Conservation (phyloP, 805 yeast species). For the Ogataea pignaliae region DNA sequence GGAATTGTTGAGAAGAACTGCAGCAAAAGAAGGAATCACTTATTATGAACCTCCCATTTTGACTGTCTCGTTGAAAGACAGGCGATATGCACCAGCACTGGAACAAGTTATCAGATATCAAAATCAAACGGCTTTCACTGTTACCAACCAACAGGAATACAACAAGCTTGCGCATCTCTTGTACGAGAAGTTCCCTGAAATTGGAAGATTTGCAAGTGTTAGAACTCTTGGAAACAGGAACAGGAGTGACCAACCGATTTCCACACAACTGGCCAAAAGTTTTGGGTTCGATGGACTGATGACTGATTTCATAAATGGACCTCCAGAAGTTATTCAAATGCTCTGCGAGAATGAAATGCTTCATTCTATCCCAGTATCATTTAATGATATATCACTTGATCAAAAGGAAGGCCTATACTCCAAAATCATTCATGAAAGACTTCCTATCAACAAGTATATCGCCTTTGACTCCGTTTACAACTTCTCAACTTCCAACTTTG, state of each 20-base stretch:
- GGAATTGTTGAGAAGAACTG: slow-evolving; percentile 35
- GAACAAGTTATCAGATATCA: slow-evolving; percentile 52
- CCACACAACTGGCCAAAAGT: slow-evolving; percentile 25
- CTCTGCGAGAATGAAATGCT: slow-evolving; percentile 51
- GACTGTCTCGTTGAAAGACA: slow-evolving; percentile 50
- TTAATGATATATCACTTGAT: slow-evolving; percentile 36
- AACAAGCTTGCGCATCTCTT: slow-evolving; percentile 38
- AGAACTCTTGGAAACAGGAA: slow-evolving; percentile 37
- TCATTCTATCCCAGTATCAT: slow-evolving; percentile 59
- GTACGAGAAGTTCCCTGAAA: slow-evolving; percentile 30
- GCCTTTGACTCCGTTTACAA: slow-evolving; percentile 52
- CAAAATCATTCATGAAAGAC: slow-evolving; percentile 35
- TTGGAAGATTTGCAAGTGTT: slow-evolving; percentile 45
- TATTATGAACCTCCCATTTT: slow-evolving; percentile 75
- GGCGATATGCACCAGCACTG: slow-evolving; percentile 47
- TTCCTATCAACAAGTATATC: slow-evolving; percentile 52
- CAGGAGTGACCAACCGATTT: slow-evolving; percentile 7
- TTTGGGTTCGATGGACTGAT: slow-evolving; percentile 81
- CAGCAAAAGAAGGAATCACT: slow-evolving; percentile 28
- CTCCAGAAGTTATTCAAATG: slow-evolving; percentile 66
- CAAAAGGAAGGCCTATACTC: slow-evolving; percentile 33
- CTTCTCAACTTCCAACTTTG: slow-evolving; percentile 58
- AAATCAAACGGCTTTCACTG: slow-evolving; percentile 61
- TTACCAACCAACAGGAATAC: slow-evolving; percentile 48
- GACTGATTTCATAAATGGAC: slow-evolving; percentile 69